A percentile compares a stretch with the other conserved stretches of the same genome.
These are phyloP conservation scores for Groenewaldozyma tartarivorans DNA, from an alignment of 805 yeast genomes.

Conservation along the genomic window DNA sequence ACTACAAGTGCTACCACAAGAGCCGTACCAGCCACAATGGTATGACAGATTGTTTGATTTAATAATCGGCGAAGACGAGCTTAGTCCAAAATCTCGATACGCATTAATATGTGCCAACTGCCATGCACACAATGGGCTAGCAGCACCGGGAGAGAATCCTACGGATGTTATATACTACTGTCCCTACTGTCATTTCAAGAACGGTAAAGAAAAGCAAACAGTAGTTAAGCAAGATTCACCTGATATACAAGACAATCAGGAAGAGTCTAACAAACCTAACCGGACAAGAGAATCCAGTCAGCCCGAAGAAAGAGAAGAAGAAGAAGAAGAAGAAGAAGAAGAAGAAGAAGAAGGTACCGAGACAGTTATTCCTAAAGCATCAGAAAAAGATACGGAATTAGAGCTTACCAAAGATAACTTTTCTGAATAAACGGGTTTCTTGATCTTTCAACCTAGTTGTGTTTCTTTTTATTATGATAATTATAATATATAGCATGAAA, in stretches of 20 bases:
- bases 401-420: too few species aligned
- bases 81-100: constrained; percentile 47
- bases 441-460: background rate
- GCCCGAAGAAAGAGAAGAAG: background rate
- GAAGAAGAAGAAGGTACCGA: background rate
- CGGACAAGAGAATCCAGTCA: background rate
- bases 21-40: constrained; percentile 28
- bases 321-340: background rate
- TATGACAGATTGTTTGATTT: constrained; percentile 34
- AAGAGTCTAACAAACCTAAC: too few species aligned
- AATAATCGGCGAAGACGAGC: constrained; percentile 55
- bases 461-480: background rate
- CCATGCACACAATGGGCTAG: constrained; percentile 66
- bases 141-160: constrained; percentile 59
- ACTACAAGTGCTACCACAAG: constrained; percentile 2
- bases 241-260: too few species aligned
- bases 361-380: background rate
- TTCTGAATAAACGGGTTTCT: too few species aligned
- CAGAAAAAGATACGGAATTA: background rate
- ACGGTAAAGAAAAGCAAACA: too few species aligned
- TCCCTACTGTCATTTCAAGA: constrained; percentile 39
- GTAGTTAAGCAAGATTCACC: too few species aligned
- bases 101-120: constrained; percentile 70
- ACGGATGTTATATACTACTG: constrained; percentile 46
- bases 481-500: background rate